These are phyloP conservation scores for Thelonectria olida DNA, from an alignment of 2,329 filamentous ascomycete genomes.

Conservation along the genomic window DNA sequence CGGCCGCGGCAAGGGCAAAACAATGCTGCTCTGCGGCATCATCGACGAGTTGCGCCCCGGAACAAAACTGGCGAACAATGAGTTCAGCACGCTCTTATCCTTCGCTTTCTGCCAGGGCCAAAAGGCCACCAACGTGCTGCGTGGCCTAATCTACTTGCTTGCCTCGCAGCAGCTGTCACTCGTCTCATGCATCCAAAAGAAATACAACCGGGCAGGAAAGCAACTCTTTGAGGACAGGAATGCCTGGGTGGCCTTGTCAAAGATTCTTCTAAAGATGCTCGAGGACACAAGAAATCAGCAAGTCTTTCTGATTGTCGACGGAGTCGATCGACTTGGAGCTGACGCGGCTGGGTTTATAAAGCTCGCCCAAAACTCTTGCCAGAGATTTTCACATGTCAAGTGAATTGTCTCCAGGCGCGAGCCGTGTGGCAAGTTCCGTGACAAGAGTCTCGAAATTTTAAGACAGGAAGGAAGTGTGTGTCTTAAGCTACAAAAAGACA, in stretches of 20 bases:
- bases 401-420: conserved; percentile 58
- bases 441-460: conserved; percentile 45
- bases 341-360: conserved; percentile 44
- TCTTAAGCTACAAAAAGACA: conserved; percentile 47
- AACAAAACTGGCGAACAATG: not conserved
- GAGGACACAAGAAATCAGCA: not conserved
- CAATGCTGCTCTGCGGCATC: not conserved
- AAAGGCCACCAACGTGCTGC: not conserved
- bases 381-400: conserved; percentile 42
- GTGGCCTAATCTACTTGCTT: not conserved
- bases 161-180: not conserved
- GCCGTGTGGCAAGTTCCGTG: too few relatives aligned
- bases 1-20: not conserved
- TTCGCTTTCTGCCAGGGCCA: not conserved
- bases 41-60: not conserved
- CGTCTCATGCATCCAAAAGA: not conserved
- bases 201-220: not conserved
- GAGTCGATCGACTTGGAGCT: conserved; percentile 54
- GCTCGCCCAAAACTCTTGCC: conserved; percentile 18
- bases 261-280: not conserved
- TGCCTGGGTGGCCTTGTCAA: not conserved
- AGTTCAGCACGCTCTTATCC: not conserved
- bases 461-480: conserved; percentile 39
- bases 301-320: conserved; percentile 52
- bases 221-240: not conserved